Base-by-base conservation (phyloP, 75 land plant genomes). In the Pinus albicaulis region DNA sequence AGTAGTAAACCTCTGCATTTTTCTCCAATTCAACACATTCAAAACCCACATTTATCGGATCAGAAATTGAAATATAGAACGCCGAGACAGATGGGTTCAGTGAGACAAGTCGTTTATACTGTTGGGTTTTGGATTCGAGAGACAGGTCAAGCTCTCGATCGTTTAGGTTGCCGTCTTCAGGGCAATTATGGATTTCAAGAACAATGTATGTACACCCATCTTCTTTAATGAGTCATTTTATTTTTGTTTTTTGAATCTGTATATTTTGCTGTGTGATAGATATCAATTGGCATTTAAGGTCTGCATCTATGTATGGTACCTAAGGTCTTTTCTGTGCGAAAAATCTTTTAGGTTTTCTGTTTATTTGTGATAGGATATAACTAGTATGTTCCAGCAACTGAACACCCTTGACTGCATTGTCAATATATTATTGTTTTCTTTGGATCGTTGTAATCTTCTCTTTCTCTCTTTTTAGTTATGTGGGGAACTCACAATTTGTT, bases 81-180 rank as follows among this genome's bases (percentile, higher is more conserved):
- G 53, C 53, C 10, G 53, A 48, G 8, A 48, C 53, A 48, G 53
- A 48, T 48, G 53, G 53, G 53, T 48, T 48, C 53, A 48, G 0
- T 89, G 72, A 83, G 92, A 2, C 80, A 78, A 71, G 94, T 88
- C 62, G 66, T 95, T 75, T 95, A 93, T 90, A 74, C 85, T 38
- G 81, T 95, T 44, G 98, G 96, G 73, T 91, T 86, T 87, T 94
- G 94, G 93, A 83, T 93, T 59, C 90, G 98, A 7, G 92, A 86
- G 81, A 93, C 96, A 31, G 98, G 98, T 53, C 95, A 95, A 76
- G 98, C 98, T 71, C 68, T 95, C 22, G 98, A 95, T 85, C 98
- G 98, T 24, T 89, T 95, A 44, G 98, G 98, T 61, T 86, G 81
- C 74, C 90, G 89, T 58, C 83, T 95, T 76, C 98, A 95, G 76